phyloP scores from a whole-genome alignment of 148 eudicot genomes.

The Dianthus caryophyllus region DNA sequence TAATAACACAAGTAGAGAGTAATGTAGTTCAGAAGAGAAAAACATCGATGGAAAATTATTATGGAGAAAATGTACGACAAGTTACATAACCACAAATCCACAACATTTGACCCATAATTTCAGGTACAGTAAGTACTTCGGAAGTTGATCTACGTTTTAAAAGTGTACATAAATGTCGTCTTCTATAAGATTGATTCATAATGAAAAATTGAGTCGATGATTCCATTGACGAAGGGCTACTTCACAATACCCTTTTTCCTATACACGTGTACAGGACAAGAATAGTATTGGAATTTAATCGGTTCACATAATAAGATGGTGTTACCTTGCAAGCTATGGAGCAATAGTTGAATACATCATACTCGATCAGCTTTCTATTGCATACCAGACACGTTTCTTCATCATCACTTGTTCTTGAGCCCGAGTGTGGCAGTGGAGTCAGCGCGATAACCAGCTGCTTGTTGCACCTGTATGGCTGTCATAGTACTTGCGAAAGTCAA shows the following conservation, averaged over 20 bases:
- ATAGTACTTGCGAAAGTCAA: conserved; percentile 7
- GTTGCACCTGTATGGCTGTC: conserved; percentile 60
- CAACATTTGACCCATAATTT: too few relatives aligned
- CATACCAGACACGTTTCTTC: conserved; percentile 36
- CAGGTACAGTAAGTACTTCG: not conserved
- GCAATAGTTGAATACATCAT: conserved; percentile 37
- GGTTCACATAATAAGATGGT: not conserved
- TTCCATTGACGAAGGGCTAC: not conserved
- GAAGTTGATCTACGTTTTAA: not conserved
- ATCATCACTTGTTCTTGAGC: conserved; percentile 22
- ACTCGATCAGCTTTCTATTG: conserved; percentile 39
- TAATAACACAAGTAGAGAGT: conserved; percentile 18
- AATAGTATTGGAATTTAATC: not conserved
- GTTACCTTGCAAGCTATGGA: conserved; percentile 53
- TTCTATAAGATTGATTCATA: not conserved
- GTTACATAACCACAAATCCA: too few relatives aligned
- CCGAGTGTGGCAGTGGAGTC: conserved; percentile 45
- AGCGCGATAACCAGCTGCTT: conserved; percentile 42
- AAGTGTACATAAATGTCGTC: not conserved
- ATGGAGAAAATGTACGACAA: too few relatives aligned
- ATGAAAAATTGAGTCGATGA: not conserved
- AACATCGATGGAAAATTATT: not conserved
- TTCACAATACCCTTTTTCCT: too few relatives aligned
- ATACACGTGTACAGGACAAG: too few relatives aligned
- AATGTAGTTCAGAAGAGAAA: not conserved